These are phyloP conservation scores for Fusarium sp. DNA, from an alignment of 2,329 filamentous ascomycete species.

Conservation along the genomic window DNA sequence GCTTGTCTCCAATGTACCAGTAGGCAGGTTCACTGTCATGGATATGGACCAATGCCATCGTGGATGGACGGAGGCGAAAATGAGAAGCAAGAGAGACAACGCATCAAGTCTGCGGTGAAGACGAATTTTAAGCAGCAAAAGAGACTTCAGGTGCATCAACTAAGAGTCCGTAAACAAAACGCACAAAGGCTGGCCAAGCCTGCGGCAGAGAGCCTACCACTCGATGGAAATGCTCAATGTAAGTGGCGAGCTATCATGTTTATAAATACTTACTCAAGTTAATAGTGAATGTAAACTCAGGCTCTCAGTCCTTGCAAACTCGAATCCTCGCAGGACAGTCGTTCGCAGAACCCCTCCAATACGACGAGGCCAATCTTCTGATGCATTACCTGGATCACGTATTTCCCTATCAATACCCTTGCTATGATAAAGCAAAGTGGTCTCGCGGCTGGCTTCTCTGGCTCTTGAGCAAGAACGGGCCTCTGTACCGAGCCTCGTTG, in stretches of 20 bases:
- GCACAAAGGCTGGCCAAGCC: not conserved
- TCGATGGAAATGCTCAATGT: not conserved
- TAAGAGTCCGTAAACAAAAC: accelerated
- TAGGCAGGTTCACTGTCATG: not conserved
- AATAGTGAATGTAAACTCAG: not conserved
- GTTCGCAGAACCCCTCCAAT: not conserved
- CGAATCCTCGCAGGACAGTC: not conserved
- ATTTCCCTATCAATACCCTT: not conserved
- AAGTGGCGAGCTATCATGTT: not conserved
- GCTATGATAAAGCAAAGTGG: not conserved
- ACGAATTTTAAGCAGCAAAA: not conserved
- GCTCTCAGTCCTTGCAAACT: not conserved
- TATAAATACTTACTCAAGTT: not conserved
- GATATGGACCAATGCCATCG: not conserved
- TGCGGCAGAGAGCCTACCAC: accelerated
- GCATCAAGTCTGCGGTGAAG: not conserved
- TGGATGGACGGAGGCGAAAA: not conserved
- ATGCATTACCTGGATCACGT: not conserved
- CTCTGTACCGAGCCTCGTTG: not conserved
- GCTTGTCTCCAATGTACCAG: not conserved
- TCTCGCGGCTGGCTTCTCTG: not conserved
- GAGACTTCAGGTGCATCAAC: not conserved
- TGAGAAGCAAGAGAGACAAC: not conserved
- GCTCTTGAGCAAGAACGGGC: not conserved
- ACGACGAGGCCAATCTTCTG: not conserved